Conservation (phyloP, 176 grass and related monocot genomes). For the Zea luxurians region DNA sequence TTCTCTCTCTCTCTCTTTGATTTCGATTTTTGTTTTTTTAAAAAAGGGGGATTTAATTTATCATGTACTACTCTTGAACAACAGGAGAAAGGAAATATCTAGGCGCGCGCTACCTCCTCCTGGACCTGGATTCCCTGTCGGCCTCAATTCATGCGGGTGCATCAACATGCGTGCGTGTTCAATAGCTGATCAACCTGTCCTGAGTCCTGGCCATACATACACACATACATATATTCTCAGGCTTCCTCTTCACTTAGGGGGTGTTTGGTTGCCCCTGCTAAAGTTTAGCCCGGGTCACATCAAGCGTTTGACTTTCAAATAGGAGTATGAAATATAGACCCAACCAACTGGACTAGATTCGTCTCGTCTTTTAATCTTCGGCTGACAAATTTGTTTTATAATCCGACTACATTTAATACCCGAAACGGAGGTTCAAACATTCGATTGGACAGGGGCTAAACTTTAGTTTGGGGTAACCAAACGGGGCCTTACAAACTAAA, state of each 20-base stretch:
- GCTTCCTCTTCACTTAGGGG: background rate
- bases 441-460: too few species aligned
- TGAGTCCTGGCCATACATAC: background rate
- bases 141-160: constrained; percentile 14
- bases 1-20: background rate
- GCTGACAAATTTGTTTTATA: too few species aligned
- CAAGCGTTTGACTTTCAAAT: too few species aligned
- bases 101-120: background rate
- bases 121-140: constrained; percentile 38
- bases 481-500: background rate
- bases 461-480: too few species aligned
- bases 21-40: background rate
- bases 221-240: background rate
- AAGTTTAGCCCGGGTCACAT: too few species aligned
- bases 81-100: background rate
- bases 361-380: too few species aligned
- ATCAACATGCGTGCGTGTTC: background rate
- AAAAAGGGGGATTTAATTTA: background rate
- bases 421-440: too few species aligned
- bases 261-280: too few species aligned
- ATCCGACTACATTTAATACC: too few species aligned
- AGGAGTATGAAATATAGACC: too few species aligned
- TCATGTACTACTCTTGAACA: background rate
- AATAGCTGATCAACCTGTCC: background rate
- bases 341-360: too few species aligned